Evolutionary conservation across 2,329 filamentous ascomycete genomes (phyloP).

Genomic region (Pyrenophora seminiperda): DNA sequence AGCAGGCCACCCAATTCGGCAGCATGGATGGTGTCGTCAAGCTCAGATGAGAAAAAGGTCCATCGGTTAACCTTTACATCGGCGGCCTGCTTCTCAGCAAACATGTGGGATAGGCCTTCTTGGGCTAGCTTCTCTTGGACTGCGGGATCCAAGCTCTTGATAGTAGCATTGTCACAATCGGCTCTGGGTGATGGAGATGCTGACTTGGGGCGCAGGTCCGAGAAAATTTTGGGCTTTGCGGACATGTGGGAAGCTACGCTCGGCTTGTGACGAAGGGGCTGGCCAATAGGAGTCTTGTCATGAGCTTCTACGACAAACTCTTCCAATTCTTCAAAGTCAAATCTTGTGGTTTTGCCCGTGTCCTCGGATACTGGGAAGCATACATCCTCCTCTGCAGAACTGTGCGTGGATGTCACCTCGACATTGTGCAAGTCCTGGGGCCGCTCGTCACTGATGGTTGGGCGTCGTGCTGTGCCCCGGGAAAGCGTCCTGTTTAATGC

Average conservation of each 20-base stretch:
- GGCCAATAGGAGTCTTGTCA: slow-evolving; percentile 53
- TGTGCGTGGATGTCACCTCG: slow-evolving; percentile 66
- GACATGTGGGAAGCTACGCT: slow-evolving; percentile 49
- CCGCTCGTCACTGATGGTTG: slow-evolving; percentile 65
- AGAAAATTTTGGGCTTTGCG: slow-evolving; percentile 62
- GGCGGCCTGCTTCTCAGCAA: slow-evolving; percentile 39
- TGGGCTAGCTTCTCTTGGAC: slow-evolving; percentile 53
- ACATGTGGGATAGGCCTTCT: slow-evolving; percentile 44
- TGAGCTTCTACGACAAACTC: slow-evolving; percentile 75
- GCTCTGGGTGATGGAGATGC: slow-evolving; percentile 45
- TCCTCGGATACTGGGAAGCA: slow-evolving; percentile 79
- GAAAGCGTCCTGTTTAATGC: slow-evolving; percentile 74
- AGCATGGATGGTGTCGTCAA: slow-evolving; percentile 91
- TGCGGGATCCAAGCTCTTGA: slow-evolving; percentile 38
- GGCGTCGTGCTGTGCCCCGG: slow-evolving; percentile 65
- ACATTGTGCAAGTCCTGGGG: slow-evolving; percentile 63
- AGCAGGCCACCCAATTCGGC: slow-evolving; percentile 86
- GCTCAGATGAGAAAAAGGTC: slow-evolving; percentile 95
- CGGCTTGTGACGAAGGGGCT: slow-evolving; percentile 48
- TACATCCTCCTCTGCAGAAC: slow-evolving; percentile 82
- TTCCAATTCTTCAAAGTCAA: slow-evolving; percentile 92
- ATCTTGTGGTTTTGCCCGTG: slow-evolving; percentile 78
- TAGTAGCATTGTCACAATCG: slow-evolving; percentile 37
- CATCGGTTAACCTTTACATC: slow-evolving; percentile 74
- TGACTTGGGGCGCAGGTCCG: slow-evolving; percentile 62